phyloP scores from a whole-genome alignment of 345 rosid genomes.

The Eucalyptus microcorys region DNA sequence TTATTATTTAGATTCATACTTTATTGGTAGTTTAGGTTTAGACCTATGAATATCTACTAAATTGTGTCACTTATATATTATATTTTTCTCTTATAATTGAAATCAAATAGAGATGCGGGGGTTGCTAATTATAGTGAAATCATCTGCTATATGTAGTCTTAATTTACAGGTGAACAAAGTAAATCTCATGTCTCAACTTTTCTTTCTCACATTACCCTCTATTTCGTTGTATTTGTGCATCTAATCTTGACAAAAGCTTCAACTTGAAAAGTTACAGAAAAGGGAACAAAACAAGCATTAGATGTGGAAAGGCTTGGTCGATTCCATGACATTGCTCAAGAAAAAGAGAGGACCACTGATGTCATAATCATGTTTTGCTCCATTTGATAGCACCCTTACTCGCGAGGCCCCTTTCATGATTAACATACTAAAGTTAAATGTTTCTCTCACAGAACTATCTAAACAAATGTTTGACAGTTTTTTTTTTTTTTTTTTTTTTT shows the following conservation, averaged over 20 bases:
- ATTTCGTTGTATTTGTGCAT: no score
- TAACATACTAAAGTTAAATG: not conserved
- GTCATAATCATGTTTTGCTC: not conserved
- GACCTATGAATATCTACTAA: not conserved
- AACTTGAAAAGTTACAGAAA: not conserved
- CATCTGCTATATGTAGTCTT: not conserved
- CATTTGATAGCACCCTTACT: not conserved
- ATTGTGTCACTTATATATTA: no score
- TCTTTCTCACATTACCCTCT: no score
- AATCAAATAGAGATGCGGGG: accelerated
- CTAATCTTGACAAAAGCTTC: no score
- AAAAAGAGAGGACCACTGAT: not conserved
- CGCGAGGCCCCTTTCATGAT: not conserved
- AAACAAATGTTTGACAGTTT: not conserved
- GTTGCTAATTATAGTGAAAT: not conserved
- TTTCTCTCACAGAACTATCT: not conserved
- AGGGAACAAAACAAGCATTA: not conserved
- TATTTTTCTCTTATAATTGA: no score
- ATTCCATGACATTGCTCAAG: not conserved
- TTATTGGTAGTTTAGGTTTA: not conserved
- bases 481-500: no score
- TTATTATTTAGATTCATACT: no score
- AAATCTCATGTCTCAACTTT: no score
- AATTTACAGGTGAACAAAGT: no score
- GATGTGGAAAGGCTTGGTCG: not conserved